Percentiles rank a stretch among this genome's conserved stretches.
Evolutionary conservation across 495 filamentous ascomycete genomes (phyloP).

Genomic region (Hypoxylon fragiforme): DNA sequence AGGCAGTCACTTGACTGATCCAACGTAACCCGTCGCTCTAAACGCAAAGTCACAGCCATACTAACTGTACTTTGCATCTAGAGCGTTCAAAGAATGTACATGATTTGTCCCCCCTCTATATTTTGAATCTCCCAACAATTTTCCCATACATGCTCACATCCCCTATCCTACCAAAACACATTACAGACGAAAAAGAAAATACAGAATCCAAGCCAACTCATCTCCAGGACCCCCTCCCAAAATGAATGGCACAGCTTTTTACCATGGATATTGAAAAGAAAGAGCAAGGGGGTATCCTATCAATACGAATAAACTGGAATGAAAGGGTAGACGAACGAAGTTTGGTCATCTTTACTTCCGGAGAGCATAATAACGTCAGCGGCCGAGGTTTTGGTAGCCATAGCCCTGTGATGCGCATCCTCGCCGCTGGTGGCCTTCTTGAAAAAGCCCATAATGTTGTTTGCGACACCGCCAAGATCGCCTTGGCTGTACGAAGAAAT

Average conservation of each 20-base stretch:
- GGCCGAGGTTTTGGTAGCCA: conserved; percentile 89
- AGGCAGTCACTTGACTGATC: conserved; percentile 24
- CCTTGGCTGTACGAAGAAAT: conserved; percentile 89
- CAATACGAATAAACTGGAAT: conserved; percentile 29
- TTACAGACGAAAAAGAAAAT: too few relatives aligned
- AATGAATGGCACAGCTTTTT: too few relatives aligned
- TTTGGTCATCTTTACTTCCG: conserved; percentile 94
- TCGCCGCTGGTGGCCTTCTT: conserved; percentile 91
- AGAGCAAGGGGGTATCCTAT: conserved; percentile 18
- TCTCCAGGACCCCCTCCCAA: too few relatives aligned
- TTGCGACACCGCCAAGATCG: conserved; percentile 82
- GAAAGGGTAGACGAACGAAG: conserved; percentile 69
- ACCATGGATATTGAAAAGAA: too few relatives aligned
- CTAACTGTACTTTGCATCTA: conserved; percentile 43
- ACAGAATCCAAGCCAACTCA: too few relatives aligned
- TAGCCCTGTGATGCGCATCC: conserved; percentile 74
- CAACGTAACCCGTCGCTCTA: conserved; percentile 62
- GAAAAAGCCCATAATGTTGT: conserved; percentile 80
- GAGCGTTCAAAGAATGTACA: conserved; percentile 40
- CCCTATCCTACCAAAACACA: too few relatives aligned
- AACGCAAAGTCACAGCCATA: conserved; percentile 48
- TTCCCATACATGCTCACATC: too few relatives aligned
- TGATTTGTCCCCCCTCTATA: background rate
- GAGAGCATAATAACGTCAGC: conserved; percentile 98
- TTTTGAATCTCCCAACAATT: too few relatives aligned